Evolutionary conservation across 495 filamentous ascomycete genomes (phyloP), one percentile per base, ranked within the genome.

Genomic region (Xylaria sp.): DNA sequence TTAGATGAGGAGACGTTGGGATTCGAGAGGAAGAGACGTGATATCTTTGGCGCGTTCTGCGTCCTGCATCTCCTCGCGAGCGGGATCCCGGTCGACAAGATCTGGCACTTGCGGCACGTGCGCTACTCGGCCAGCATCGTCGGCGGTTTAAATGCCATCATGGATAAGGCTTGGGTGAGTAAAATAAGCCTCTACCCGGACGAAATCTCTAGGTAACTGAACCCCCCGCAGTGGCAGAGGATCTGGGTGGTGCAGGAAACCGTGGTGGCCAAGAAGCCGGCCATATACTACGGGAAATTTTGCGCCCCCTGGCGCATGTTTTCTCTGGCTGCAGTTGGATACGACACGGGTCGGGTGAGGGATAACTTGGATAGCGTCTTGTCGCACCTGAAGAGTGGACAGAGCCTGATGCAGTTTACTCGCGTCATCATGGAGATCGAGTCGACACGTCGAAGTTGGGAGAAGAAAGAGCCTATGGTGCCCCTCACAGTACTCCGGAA

Each of bases 361-460:
- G 24, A 31, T 17, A 70, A 73, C 37, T 24, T 55, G 5, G 71
- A 65, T 40, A 29, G 50, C 40, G 12, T 52, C 12, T 31, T 40
- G 4, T 35, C 71, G 21, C 58, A 53, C 2, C 55, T 71, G 9
- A 73, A 61, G 2, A 58, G 52, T 15, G 55, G 61, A 41, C 67
- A 73, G 0, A 55, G 52, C 14, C 66, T 73, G 52, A 61, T 44
- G 58, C 71, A 62, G 24, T 73, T 73, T 40, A 48, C 67, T 17
- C 71, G 71, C 40, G 53, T 64, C 17, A 55, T 76, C 7, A 50
- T 72, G 37, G 72, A 76, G 41, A 76, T 76, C 29, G 72, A 76
- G 64, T 61, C 72, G 11, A 70, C 74, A 12, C 58, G 61, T 40
- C 35, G 44, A 57, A 66, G 53, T 40, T 72, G 62, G 68, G 26